Base-by-base conservation (phyloP, 345 rosid species). In the Sisymbrium irio region DNA sequence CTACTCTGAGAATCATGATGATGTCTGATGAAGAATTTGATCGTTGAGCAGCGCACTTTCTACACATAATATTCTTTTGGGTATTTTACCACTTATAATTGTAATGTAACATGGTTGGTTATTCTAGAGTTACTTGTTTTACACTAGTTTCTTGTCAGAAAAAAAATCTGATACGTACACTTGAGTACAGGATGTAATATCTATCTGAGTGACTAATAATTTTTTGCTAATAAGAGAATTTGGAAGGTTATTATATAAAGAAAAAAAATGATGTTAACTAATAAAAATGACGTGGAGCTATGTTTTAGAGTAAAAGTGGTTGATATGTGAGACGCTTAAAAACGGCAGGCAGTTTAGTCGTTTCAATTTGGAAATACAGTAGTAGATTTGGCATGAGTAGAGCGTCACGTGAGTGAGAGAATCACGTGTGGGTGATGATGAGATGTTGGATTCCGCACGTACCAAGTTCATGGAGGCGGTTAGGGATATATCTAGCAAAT, bases 21-120 rank as follows among this genome's bases (percentile, higher is more conserved):
- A 67, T 25, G 50, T 50, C 20, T 14, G 41, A n/a, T 20, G 88
- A 82, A 17, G 87, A 80, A 60, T 47, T 55, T 49, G 84, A 85
- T 44, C 69, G 40, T 61, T 69, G 32, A 69, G 25, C 32, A 62
- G 35, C 65, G 25, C 59, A 42, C 13, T 68, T 12, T 61, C 22
- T 44, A 42, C 49, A 33, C 35, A 53, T 22, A 60, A 53, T 22
- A 60, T 68, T 75, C 33, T 68, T 68, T 75, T 61, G 63, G 45
- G 41, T 61, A 51, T 32, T n/a, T 58, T 65, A 65, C 65, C 27
- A 45, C 59, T 65, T 65, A 27, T 73, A 54, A 62, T 53, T 54
- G 63, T 53, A 72, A 51, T 53, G 77, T 54, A 72, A 41, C 44
- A 53, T 32, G 35, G 41, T 7, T 54, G 44, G 44, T 55, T 22